Base-by-base conservation (phyloP, 2,329 filamentous ascomycete genomes). In the Penicillium sp. region DNA sequence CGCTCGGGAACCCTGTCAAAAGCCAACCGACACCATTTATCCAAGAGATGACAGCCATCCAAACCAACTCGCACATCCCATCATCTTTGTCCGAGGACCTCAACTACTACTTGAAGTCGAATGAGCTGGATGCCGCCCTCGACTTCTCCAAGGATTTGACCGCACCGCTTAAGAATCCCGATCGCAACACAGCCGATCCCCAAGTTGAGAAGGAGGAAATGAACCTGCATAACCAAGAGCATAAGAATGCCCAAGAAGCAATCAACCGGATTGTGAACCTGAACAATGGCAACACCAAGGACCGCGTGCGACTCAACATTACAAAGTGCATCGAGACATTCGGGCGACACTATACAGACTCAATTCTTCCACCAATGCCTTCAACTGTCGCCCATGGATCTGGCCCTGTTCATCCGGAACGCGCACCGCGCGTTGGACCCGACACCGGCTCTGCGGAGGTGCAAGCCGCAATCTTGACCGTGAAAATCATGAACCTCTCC, bases 391-490 rank as follows among this genome's bases (percentile, higher is more conserved):
- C 70, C 72, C 65, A 74, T 74, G 57, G 75, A 66, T 77, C 77
- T 74, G 56, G 58, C 16, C 62, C 71, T 22, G 61, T 60, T 42
- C 67, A 69, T 26, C 67, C 66, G 6, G 63, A 76, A 26, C 83
- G 83, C 63, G 81, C 80, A 0, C 82, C 83, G 47, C 88, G 95
- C 32, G 85, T 87, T n/a, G 94, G 94, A 0, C 89, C 89, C 5
- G 94, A 99, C 72, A 99, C 93, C 1, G 94, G 94, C 35, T 96
- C 90, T 66, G 90, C 90, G 7, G 94, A 99, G 77, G 95, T 99
- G n/a, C 94, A 99, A 79, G 91, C 95, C 63, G 92, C 92, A 44
- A 95, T 99, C 66, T 76, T 99, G 72, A 99, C 94, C 3, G 85
- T 91, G 55, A 97, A 97, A 82, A 99, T 99, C 71, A 82, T 90